Conservation (phyloP, 805 yeast genomes). For the Pichia scutulata region DNA sequence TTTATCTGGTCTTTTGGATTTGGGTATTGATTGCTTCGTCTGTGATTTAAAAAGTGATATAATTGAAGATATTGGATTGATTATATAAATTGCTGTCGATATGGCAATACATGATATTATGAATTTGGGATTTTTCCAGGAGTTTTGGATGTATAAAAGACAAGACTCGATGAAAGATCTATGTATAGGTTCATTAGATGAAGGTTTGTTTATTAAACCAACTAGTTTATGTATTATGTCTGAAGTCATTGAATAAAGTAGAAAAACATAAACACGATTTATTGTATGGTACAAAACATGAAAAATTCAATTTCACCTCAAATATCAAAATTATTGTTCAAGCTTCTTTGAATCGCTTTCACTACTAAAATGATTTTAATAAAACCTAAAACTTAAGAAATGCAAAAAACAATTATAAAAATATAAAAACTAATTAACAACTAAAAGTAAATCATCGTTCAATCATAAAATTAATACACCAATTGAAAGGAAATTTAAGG, state of each 20-base stretch:
- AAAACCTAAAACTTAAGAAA: background rate
- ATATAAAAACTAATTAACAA: background rate
- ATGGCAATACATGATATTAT: background rate
- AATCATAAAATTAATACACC: background rate
- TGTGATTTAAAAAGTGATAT: background rate
- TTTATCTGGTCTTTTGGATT: conserved; percentile 54
- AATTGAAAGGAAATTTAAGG: background rate
- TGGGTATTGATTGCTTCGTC: background rate
- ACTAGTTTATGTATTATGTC: background rate
- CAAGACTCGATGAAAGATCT: background rate
- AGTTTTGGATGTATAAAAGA: background rate
- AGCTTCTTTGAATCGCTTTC: too few species aligned
- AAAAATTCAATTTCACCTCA: background rate
- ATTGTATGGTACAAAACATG: too few species aligned
- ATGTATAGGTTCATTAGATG: background rate
- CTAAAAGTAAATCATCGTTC: background rate
- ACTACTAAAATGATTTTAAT: too few species aligned
- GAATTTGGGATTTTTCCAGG: conserved; percentile 1
- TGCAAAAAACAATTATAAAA: background rate
- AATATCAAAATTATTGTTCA: too few species aligned
- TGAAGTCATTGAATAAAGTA: background rate
- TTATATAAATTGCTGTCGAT: background rate
- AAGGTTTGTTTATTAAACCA: background rate
- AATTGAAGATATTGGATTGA: background rate
- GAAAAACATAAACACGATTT: too few species aligned